Evolutionary conservation across 805 yeast genomes (phyloP).

Genomic region (Limtongia smithiae): DNA sequence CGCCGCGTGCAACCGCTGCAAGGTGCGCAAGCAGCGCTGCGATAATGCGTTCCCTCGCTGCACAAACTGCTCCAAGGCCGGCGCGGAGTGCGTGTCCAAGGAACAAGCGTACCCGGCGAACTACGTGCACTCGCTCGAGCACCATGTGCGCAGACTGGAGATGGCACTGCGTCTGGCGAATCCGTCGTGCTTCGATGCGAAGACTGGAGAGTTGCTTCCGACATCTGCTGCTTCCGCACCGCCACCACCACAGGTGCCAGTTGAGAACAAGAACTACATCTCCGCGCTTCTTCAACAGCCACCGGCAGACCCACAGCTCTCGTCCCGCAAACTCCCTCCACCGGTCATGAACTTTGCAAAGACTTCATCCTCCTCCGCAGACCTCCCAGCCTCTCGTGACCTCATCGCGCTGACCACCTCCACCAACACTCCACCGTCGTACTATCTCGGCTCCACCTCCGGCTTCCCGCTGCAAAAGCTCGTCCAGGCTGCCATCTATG

Average conservation of each 20-base stretch:
- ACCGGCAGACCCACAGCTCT: too few relatives aligned
- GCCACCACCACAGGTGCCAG: too few relatives aligned
- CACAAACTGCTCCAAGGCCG: conserved; percentile 55
- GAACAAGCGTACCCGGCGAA: conserved; percentile 28
- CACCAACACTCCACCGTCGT: conserved; percentile 12
- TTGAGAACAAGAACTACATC: background rate
- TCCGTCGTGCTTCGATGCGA: background rate
- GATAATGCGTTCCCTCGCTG: conserved; percentile 66
- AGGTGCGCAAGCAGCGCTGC: conserved; percentile 61
- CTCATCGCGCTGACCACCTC: conserved; percentile 13
- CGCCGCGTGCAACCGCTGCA: conserved; percentile 79
- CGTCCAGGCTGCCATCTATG: conserved; percentile 26
- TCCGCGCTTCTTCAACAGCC: background rate
- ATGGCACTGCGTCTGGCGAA: conserved; percentile 5
- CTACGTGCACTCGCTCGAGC: conserved; percentile 22
- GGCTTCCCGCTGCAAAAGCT: conserved; percentile 26
- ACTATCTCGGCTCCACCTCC: conserved; percentile 25
- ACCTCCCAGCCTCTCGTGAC: conserved; percentile 21
- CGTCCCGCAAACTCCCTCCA: too few relatives aligned
- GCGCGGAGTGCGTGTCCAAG: conserved; percentile 58
- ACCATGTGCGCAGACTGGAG: conserved; percentile 20
- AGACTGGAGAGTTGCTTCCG: background rate
- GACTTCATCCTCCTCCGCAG: conserved; percentile 8
- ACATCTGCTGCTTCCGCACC: background rate
- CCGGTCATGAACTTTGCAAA: conserved; percentile 23